Base-by-base conservation (phyloP, 1,139 yeast species). In the Torulaspora pretoriensis region DNA sequence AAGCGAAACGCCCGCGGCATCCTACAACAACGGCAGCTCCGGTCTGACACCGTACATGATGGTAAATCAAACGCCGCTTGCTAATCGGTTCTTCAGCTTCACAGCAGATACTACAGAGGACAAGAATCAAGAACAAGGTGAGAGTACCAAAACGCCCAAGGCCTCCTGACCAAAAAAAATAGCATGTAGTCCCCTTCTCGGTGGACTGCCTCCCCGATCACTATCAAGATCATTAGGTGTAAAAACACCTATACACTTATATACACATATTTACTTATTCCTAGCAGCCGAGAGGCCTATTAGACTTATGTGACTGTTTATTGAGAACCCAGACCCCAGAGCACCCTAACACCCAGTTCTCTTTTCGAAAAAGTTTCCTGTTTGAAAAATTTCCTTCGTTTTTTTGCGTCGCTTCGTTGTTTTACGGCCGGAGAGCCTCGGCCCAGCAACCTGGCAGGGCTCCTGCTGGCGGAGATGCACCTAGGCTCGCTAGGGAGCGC, bases 21-120 rank as follows among this genome's bases (percentile, higher is more conserved):
- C 44, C 13, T 36, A 49, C 28, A 47, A 44, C 24, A 57, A 52
- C 31, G 59, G 64, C 2, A 52, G 57, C 33, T 56, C 64, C 8
- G 65, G 67, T 2, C 40, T 61, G 9, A 60, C 65, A 2, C 65
- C 67, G 13, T 62, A 57, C 33, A 57, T 60, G 16, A 55, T 52
- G 33, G 49, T 49, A 4, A 56, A 55, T 14, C 63, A 59, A 34
- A 61, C 65, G 8, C 62, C 65, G n/a, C 45, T 59, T 22, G 54
- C 54, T 8, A 55, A 49, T 32, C 53, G 54, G 38, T 61, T 51
- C 37, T 61, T 61, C 47, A 59, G 52, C 40, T 61, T 61, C 35
- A 42, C 57, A 9, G 52, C 49, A 36, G 59, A 49, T 12, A 28
- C 47, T n/a, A 32, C 50, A 13, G 49, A 42, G 14, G 52, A 49